Percentiles rank a stretch among this genome's conserved stretches.
Evolutionary conservation across 2,329 filamentous ascomycete species (phyloP).

Genomic region (Sclerotiophoma versabilis): DNA sequence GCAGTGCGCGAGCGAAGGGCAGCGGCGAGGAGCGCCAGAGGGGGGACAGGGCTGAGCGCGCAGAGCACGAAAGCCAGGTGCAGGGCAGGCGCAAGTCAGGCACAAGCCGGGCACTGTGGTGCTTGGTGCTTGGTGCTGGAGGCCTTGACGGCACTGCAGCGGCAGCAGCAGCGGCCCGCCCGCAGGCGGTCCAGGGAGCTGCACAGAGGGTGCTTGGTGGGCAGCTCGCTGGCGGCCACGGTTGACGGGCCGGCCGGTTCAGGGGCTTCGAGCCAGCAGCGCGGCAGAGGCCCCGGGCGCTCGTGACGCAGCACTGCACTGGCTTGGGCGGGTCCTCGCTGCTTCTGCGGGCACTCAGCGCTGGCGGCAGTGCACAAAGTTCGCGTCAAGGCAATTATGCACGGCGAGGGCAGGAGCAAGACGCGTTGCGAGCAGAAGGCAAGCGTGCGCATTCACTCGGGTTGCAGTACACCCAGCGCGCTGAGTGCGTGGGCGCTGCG

Average conservation of each 20-base stretch:
- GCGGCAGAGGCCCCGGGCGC: neutral
- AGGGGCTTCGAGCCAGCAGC: neutral
- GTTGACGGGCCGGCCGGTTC: too few relatives aligned
- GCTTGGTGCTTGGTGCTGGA: too few relatives aligned
- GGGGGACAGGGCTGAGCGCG: too few relatives aligned
- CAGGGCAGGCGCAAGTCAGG: too few relatives aligned
- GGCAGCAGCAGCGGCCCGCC: too few relatives aligned
- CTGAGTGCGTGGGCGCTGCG: neutral
- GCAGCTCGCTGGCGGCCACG: neutral
- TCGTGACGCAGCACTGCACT: neutral
- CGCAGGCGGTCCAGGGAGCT: too few relatives aligned
- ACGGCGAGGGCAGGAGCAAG: neutral
- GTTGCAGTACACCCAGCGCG: too few relatives aligned
- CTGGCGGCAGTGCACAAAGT: constrained; percentile 7
- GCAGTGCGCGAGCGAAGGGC: too few relatives aligned
- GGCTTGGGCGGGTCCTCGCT: constrained; percentile 15
- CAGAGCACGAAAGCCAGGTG: too few relatives aligned
- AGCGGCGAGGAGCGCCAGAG: too few relatives aligned
- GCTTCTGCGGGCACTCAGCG: constrained; percentile 19
- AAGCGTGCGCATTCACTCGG: neutral
- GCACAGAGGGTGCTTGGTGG: neutral
- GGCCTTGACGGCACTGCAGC: too few relatives aligned
- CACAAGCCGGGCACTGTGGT: too few relatives aligned
- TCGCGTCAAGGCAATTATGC: constrained; percentile 6
- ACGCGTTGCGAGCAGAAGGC: neutral